A percentile compares a stretch with the other conserved stretches of the same genome.
phyloP scores from a whole-genome alignment of 75 land plant species.

The Sequoiadendron giganteum region DNA sequence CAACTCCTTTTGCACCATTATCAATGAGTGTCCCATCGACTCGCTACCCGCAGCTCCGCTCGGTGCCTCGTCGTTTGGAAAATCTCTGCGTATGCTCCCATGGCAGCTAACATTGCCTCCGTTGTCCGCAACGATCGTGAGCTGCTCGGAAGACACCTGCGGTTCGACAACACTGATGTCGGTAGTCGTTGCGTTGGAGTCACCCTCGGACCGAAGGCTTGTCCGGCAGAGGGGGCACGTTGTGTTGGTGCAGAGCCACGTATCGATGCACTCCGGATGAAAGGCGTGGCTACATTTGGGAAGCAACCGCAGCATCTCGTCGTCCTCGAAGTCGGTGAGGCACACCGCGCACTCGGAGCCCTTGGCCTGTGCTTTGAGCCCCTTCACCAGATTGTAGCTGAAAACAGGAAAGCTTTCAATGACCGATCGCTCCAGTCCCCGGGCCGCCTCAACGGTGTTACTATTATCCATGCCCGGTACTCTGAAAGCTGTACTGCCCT shows the following conservation, averaged over 20 bases:
- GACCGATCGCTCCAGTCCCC: neutral
- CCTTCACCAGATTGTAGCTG: conserved; percentile 8
- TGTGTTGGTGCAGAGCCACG: conserved; percentile 32
- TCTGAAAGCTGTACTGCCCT: neutral
- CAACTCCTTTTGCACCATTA: neutral
- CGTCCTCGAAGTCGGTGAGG: conserved; percentile 31
- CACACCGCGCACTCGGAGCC: conserved; percentile 34
- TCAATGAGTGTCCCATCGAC: neutral
- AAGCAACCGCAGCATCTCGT: conserved; percentile 13
- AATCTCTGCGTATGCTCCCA: neutral
- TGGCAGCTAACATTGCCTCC: neutral
- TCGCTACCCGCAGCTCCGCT: neutral
- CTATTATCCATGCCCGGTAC: neutral
- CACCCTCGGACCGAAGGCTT: neutral
- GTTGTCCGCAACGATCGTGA: neutral
- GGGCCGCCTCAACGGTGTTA: neutral
- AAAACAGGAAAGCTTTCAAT: conserved; percentile 13
- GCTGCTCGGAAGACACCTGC: neutral
- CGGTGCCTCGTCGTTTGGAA: neutral
- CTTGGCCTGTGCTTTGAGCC: neutral
- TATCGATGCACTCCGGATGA: conserved; percentile 25
- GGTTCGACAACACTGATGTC: neutral
- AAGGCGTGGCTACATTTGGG: no score
- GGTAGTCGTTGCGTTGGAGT: neutral
- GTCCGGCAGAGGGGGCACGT: conserved; percentile 38